Conservation (phyloP, 169 alveolate species). For the Eimeria falciformis region DNA sequence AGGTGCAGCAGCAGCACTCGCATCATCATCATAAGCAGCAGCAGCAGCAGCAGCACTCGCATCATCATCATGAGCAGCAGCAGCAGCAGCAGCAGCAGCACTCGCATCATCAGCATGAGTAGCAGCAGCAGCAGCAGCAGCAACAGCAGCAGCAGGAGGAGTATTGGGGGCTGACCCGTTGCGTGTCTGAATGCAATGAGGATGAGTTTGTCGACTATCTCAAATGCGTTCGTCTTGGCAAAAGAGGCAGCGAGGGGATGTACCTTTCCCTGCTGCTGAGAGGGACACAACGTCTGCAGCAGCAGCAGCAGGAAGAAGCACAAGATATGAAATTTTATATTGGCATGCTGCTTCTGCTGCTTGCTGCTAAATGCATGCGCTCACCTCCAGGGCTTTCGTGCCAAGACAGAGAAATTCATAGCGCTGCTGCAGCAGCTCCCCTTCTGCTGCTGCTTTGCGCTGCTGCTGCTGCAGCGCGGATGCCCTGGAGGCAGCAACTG, state of each 20-base stretch:
- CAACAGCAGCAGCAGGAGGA: not conserved
- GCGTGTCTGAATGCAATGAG: not conserved
- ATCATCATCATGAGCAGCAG: no score
- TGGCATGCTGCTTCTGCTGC: not conserved
- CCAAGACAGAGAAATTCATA: conserved; percentile 14
- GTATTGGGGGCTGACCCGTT: not conserved
- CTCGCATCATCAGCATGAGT: not conserved
- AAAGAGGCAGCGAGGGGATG: not conserved
- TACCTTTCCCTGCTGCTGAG: conserved; percentile 39
- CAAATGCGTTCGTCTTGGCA: not conserved
- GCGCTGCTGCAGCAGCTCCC: conserved; percentile 58
- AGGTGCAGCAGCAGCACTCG: no score
- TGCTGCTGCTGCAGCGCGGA: conserved; percentile 56
- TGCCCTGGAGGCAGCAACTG: conserved; percentile 15
- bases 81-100: conserved; percentile 10
- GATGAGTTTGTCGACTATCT: conserved; percentile 14
- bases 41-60: no score
- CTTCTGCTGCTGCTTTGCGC: conserved; percentile 48
- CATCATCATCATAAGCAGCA: no score
- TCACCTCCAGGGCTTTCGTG: conserved; percentile 25
- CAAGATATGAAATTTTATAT: not conserved
- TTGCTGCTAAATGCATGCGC: not conserved
- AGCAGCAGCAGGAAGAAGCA: conserved; percentile 5
- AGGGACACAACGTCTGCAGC: not conserved
- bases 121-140: conserved; percentile 14